phyloP scores from a whole-genome alignment of 1,284 basidiomycete genomes.

The Microbotryomycetes sp. region DNA sequence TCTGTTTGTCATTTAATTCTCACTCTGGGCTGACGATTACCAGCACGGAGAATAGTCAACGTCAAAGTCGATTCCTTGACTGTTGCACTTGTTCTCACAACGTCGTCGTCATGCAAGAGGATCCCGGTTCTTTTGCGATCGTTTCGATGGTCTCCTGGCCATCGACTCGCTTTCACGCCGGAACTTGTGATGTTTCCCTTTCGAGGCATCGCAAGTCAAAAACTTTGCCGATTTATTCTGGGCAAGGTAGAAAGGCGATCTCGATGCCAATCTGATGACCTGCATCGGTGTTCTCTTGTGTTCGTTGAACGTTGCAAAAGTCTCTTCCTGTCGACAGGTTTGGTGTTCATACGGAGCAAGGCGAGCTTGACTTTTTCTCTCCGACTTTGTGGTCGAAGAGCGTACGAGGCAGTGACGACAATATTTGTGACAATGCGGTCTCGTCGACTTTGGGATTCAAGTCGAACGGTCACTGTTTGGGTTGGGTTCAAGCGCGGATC shows the following conservation, averaged over 20 bases:
- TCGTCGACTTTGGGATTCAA: too few species aligned
- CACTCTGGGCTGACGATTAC: neutral
- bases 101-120: conserved; percentile 5
- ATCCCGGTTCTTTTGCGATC: conserved; percentile 24
- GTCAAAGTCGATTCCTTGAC: neutral
- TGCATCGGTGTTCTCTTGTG: too few species aligned
- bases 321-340: too few species aligned
- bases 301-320: too few species aligned
- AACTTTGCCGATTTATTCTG: neutral
- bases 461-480: neutral
- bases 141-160: conserved; percentile 21
- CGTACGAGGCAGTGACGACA: too few species aligned
- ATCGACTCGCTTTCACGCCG: conserved; percentile 7
- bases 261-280: neutral
- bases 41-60: neutral
- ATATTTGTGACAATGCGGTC: too few species aligned
- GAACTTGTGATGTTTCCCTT: neutral
- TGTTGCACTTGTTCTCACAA: neutral
- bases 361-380: too few species aligned
- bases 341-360: too few species aligned
- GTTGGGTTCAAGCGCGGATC: neutral
- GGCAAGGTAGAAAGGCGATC: neutral
- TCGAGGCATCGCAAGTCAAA: neutral
- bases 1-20: neutral
- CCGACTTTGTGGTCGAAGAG: too few species aligned